phyloP scores from a whole-genome alignment of 1,284 basidiomycete genomes.

The Trichosporon faecale region DNA sequence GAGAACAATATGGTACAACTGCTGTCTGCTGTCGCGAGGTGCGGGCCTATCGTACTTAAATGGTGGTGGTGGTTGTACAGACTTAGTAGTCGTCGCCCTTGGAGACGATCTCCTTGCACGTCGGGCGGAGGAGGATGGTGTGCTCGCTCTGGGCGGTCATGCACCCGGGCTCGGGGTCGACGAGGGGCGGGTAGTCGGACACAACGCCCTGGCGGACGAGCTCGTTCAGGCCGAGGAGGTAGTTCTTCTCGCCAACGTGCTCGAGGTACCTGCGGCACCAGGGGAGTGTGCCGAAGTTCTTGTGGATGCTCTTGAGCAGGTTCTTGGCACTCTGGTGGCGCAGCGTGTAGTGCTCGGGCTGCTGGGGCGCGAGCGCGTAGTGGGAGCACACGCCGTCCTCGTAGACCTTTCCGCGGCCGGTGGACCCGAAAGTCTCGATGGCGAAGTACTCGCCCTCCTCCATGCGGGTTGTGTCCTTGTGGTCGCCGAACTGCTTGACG shows the following conservation, averaged over 20 bases:
- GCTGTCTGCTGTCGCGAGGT: not conserved
- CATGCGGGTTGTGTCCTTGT: constrained; percentile 83
- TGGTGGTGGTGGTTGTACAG: not conserved
- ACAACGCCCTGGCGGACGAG: constrained; percentile 86
- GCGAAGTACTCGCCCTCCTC: constrained; percentile 99
- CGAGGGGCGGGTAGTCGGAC: constrained; percentile 89
- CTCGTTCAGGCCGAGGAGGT: constrained; percentile 85
- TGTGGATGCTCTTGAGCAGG: constrained; percentile 82
- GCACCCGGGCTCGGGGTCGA: constrained; percentile 63
- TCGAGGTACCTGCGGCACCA: constrained; percentile 96
- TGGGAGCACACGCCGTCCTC: constrained; percentile 94
- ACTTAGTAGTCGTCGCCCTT: constrained; percentile 83
- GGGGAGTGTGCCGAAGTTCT: constrained; percentile 90
- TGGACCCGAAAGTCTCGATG: constrained; percentile 97
- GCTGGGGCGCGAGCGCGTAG: constrained; percentile 61
- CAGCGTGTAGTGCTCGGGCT: constrained; percentile 42
- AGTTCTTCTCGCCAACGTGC: constrained; percentile 88
- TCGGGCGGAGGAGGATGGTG: constrained; percentile 85
- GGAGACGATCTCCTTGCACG: constrained; percentile 91
- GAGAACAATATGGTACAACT: constrained; percentile 9
- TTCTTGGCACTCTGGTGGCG: constrained; percentile 79
- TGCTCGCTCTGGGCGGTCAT: constrained; percentile 98
- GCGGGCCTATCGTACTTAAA: constrained; percentile 4
- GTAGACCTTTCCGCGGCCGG: constrained; percentile 87
- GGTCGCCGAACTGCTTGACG: constrained; percentile 67